Conservation (phyloP, 2,329 filamentous ascomycete genomes). For the Scopulariopsis brevicaulis region DNA sequence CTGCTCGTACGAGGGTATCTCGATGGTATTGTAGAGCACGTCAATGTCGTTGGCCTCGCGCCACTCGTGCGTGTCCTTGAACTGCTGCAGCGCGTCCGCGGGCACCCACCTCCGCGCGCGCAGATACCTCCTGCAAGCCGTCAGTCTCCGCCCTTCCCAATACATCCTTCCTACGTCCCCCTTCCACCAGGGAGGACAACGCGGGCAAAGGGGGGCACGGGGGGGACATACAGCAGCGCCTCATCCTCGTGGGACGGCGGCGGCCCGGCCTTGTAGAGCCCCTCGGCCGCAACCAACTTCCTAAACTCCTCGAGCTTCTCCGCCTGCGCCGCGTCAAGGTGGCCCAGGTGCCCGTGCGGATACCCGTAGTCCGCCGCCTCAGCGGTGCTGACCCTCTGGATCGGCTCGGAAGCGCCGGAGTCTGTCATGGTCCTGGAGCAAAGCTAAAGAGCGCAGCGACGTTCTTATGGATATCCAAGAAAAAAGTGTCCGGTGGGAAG, state of each 20-base stretch:
- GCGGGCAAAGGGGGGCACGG: background rate
- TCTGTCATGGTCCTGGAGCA: conserved; percentile 5
- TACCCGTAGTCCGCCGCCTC: conserved; percentile 36
- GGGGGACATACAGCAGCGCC: conserved; percentile 49
- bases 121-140: conserved; percentile 59
- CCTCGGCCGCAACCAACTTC: conserved; percentile 49
- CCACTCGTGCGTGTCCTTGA: conserved; percentile 83
- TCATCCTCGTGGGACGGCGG: conserved; percentile 60
- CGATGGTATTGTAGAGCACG: conserved; percentile 75
- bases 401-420: conserved; percentile 3
- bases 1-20: conserved; percentile 72
- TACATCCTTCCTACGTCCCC: too few relatives aligned
- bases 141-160: conserved; percentile 1
- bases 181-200: background rate
- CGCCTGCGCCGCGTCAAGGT: conserved; percentile 60
- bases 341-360: conserved; percentile 69
- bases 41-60: conserved; percentile 68
- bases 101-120: conserved; percentile 74
- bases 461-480: too few relatives aligned
- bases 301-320: conserved; percentile 63
- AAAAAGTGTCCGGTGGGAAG: too few relatives aligned
- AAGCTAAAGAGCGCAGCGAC: too few relatives aligned
- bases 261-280: conserved; percentile 46
- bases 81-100: conserved; percentile 69
- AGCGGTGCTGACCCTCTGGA: conserved; percentile 6